Evolutionary conservation across 768 basidiomycete species (phyloP).

Genomic region (Phylloporus scabripes): DNA sequence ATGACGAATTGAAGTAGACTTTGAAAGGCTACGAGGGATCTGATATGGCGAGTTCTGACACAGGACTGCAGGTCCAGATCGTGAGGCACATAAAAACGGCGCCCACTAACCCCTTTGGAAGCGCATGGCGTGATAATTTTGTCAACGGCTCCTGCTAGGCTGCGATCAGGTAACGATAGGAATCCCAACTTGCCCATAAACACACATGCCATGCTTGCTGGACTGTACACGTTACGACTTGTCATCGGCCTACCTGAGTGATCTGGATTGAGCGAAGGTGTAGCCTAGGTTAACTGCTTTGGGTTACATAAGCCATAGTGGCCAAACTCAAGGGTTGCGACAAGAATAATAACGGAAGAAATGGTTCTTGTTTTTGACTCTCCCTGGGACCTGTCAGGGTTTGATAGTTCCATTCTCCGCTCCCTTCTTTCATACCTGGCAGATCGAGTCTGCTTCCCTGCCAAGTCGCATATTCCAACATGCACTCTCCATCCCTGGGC

Average conservation of each 20-base stretch:
- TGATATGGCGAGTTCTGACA: neutral
- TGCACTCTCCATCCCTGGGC: neutral
- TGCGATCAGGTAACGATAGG: no score
- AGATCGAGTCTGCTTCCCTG: neutral
- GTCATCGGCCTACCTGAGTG: no score
- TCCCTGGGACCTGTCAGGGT: neutral
- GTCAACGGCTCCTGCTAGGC: no score
- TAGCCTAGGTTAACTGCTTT: neutral
- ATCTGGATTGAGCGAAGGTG: no score
- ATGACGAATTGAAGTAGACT: no score
- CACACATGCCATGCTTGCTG: neutral
- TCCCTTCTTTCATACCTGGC: neutral
- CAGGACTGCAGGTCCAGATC: neutral
- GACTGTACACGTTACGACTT: neutral
- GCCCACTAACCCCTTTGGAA: neutral
- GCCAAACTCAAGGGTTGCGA: neutral
- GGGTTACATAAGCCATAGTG: neutral
- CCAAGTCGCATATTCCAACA: constrained; percentile 2
- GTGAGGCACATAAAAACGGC: neutral
- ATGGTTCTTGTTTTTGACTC: neutral
- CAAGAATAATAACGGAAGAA: neutral
- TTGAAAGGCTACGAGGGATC: neutral
- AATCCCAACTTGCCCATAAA: neutral
- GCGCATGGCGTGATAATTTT: neutral
- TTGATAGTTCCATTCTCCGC: neutral